These are phyloP conservation scores for Hygrocybe coccinea DNA, from an alignment of 768 basidiomycete genomes.

Conservation along the genomic window DNA sequence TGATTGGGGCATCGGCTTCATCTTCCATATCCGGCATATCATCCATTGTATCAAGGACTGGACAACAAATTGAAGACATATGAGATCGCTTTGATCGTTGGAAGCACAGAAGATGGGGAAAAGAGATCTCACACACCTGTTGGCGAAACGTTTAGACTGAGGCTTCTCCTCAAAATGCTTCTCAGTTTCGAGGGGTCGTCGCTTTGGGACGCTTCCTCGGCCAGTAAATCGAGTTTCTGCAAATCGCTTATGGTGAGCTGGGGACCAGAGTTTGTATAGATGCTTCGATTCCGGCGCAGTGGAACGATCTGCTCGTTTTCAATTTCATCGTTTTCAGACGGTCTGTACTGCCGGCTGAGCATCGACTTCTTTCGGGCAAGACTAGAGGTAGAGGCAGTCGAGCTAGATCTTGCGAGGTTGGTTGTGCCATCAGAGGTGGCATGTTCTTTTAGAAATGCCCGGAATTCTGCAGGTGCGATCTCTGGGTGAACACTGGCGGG, in stretches of 20 bases:
- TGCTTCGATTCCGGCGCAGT: constrained; percentile 61
- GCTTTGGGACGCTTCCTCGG: constrained; percentile 80
- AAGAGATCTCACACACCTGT: constrained; percentile 63
- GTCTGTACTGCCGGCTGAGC: constrained; percentile 91
- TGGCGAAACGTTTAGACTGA: constrained; percentile 82
- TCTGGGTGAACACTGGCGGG: constrained; percentile 96
- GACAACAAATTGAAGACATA: neutral
- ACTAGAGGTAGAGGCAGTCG: constrained; percentile 40
- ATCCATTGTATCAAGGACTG: constrained; percentile 66
- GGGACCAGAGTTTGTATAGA: constrained; percentile 65
- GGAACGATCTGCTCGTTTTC: constrained; percentile 67
- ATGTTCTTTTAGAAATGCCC: constrained; percentile 92
- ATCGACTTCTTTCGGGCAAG: constrained; percentile 88
- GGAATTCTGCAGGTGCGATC: constrained; percentile 94
- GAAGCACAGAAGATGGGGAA: too few relatives aligned
- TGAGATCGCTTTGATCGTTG: neutral
- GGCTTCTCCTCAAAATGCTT: constrained; percentile 74
- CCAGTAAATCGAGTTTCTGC: constrained; percentile 89
- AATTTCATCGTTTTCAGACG: constrained; percentile 68
- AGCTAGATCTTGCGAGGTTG: constrained; percentile 39
- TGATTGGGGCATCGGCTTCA: constrained; percentile 86
- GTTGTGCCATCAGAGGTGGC: constrained; percentile 53
- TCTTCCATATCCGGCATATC: constrained; percentile 64
- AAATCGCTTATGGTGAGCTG: constrained; percentile 90
- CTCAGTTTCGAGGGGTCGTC: constrained; percentile 79